Percentiles rank a stretch among this genome's conserved stretches.
Evolutionary conservation across 768 basidiomycete species (phyloP).

Genomic region (Pulveroboletus sp.): DNA sequence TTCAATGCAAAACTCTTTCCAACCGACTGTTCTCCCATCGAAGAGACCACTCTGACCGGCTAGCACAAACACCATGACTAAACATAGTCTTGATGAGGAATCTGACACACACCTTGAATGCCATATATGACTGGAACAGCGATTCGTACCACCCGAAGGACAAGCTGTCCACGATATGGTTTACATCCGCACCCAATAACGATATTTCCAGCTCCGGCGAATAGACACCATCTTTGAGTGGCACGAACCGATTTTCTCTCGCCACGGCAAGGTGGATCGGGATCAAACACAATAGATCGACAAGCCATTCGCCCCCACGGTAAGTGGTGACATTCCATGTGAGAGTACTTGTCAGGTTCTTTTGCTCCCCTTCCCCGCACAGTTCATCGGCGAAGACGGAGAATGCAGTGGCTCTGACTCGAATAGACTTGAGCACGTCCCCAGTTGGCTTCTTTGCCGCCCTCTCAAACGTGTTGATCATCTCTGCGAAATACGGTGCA

Average conservation of each 20-base stretch:
- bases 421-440: slow-evolving; percentile 38
- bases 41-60: slow-evolving; percentile 42
- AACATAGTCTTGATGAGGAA: rapidly evolving
- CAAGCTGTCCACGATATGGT: slow-evolving; percentile 51
- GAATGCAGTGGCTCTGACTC: slow-evolving; percentile 33
- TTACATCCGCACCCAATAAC: slow-evolving; percentile 58
- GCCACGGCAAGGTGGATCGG: slow-evolving; percentile 64
- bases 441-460: slow-evolving; percentile 52
- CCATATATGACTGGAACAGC: slow-evolving; percentile 61
- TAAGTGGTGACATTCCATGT: slow-evolving; percentile 37
- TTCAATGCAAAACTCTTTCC: slow-evolving; percentile 61
- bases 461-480: slow-evolving; percentile 47
- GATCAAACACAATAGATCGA: slow-evolving; percentile 57
- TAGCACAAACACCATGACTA: slow-evolving; percentile 16
- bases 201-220: slow-evolving; percentile 49
- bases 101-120: slow-evolving; percentile 40
- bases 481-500: slow-evolving; percentile 40
- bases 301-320: slow-evolving; percentile 59
- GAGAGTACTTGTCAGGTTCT: background rate
- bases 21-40: slow-evolving; percentile 56
- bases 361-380: background rate
- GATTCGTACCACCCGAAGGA: slow-evolving; percentile 68
- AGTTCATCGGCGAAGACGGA: slow-evolving; percentile 22
- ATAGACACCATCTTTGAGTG: slow-evolving; percentile 55
- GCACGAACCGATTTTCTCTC: slow-evolving; percentile 58